Evolutionary conservation across 371 early-diverging fungal species (phyloP).

Genomic region (Mortierella sp.): DNA sequence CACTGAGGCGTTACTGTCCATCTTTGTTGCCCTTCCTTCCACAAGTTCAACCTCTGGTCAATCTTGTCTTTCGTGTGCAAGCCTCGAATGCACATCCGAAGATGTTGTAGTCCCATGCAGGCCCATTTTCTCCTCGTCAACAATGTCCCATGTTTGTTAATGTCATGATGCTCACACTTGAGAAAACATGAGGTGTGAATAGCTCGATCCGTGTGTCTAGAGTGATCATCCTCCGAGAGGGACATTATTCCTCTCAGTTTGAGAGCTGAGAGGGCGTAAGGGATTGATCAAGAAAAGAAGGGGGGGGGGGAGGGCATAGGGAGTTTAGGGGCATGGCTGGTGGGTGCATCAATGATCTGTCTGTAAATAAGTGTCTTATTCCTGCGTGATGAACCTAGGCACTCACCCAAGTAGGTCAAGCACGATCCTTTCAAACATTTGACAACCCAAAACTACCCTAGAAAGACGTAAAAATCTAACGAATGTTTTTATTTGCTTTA

Average conservation of each 20-base stretch:
- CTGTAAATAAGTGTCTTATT: no score
- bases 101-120: slow-evolving; percentile 10
- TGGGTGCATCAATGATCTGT: no score
- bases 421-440: neutral
- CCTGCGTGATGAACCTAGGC: neutral
- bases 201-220: neutral
- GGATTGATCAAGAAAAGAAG: no score
- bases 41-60: slow-evolving; percentile 12
- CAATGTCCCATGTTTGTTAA: slow-evolving; percentile 20
- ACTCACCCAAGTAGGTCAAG: neutral
- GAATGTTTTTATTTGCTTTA: neutral
- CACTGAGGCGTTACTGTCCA: neutral
- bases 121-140: slow-evolving; percentile 26
- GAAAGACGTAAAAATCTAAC: neutral
- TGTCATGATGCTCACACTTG: slow-evolving; percentile 3
- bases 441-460: neutral
- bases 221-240: slow-evolving; percentile 9
- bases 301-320: no score
- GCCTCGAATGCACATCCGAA: slow-evolving; percentile 20
- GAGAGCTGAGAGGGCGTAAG: slow-evolving; percentile 25
- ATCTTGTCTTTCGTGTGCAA: slow-evolving; percentile 33
- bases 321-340: no score
- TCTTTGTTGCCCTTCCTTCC: slow-evolving; percentile 15
- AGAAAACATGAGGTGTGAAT: neutral
- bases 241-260: slow-evolving; percentile 7